Percentiles rank a stretch among this genome's conserved stretches.
Conservation (phyloP, 2,329 filamentous ascomycete species). For the Fusarium tjaetaba region DNA sequence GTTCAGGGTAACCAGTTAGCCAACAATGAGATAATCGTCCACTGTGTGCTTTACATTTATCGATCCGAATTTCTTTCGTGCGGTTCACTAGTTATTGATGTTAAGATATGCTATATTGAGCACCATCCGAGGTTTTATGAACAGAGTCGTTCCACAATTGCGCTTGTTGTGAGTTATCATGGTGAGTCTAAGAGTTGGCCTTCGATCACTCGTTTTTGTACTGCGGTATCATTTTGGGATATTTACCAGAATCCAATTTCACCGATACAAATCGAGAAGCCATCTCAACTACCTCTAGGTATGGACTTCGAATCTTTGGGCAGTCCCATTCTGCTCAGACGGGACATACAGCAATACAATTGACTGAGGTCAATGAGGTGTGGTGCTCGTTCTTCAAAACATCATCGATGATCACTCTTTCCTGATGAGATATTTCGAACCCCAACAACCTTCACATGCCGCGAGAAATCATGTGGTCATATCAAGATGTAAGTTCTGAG, state of each 20-base stretch:
- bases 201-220: background rate
- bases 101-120: background rate
- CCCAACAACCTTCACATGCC: background rate
- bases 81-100: background rate
- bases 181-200: background rate
- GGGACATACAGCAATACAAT: background rate
- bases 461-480: background rate
- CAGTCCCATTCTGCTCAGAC: background rate
- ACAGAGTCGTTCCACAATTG: no score
- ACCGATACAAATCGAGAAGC: background rate
- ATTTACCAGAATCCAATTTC: background rate
- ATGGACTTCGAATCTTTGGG: background rate
- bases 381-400: background rate
- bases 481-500: background rate
- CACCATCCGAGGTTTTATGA: no score
- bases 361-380: background rate
- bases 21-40: background rate
- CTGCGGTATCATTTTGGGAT: no score
- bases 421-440: background rate
- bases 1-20: constrained; percentile 23
- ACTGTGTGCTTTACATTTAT: background rate
- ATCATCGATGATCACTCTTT: background rate
- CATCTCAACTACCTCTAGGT: background rate
- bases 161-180: background rate
- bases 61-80: background rate